Base-by-base conservation (phyloP, 129 eudicot species). In the Saposhnikovia divaricata region DNA sequence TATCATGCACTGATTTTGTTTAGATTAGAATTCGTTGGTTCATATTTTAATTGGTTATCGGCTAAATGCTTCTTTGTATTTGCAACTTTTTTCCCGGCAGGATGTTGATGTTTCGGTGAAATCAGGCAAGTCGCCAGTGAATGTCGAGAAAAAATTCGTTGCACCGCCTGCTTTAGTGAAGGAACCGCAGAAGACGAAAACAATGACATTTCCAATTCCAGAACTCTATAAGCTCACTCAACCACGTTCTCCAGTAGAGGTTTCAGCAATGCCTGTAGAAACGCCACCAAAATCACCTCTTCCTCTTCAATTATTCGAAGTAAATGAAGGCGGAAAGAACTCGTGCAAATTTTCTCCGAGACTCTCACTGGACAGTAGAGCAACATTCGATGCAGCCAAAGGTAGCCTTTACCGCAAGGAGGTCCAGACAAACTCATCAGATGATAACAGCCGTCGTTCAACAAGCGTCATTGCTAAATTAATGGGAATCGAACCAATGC, bases 401-500 rank as follows among this genome's bases (percentile, higher is more conserved):
- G 99, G 99, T 4, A 81, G 90, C 45, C 86, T 95, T 40, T 81
- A 83, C 37, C 89, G 92, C 23, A 82, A 78, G 16, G 93, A 89
- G 84, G 85, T 86, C 72, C 82, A 89, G 0, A 69, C 81, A 9
- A 63, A 75, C 25, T 15, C 39, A 25, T n/a, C 77, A 1, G 88
- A 88, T 14, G 87, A 84, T 23, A 83, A 72, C 14, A 88, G 83
- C 59, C 86, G 76, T 9, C 88, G 87, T 42, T 88, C 96, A 11
- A 89, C 93, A 0, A 89, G 98, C 51, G 95, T 96, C 61, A 87
- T 96, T 80, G 99, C 98, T 0, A 85, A 85, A 77, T 88, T 96
- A 69, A 96, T 96, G 99, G 99, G 99, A 16, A 89, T 96, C 28
- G 98, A 96, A 68, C 84, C 86, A 43, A 47, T 88, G 37, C 81